Conservation (phyloP, 108 stramenopile genomes). For the Cyclotella atomus region DNA sequence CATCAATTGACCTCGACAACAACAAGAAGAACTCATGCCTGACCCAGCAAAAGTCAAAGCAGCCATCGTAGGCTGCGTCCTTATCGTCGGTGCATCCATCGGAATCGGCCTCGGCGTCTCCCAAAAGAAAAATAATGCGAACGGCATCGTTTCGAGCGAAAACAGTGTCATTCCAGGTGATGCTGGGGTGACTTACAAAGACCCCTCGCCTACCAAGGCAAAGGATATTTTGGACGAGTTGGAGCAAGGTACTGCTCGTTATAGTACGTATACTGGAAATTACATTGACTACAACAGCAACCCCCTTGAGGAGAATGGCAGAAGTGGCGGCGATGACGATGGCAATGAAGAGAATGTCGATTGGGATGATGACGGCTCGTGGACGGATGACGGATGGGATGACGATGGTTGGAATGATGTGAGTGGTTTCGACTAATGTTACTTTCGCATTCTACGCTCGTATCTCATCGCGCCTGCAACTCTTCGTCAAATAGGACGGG, state of each 20-base stretch:
- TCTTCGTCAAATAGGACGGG: constrained; percentile 8
- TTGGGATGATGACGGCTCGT: background rate
- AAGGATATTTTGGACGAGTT: constrained; percentile 21
- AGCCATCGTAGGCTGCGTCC: constrained; percentile 6
- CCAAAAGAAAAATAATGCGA: background rate
- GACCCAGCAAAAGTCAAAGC: constrained; percentile 1
- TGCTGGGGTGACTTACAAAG: background rate
- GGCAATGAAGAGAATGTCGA: background rate
- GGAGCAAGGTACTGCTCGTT: constrained; percentile 4
- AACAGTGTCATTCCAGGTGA: background rate
- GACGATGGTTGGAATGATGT: constrained; percentile 18
- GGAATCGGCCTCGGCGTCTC: constrained; percentile 8
- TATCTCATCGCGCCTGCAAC: too few relatives aligned
- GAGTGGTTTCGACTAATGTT: background rate
- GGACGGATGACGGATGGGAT: constrained; percentile 11
- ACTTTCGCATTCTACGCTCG: background rate
- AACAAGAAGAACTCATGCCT: background rate
- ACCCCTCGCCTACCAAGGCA: background rate
- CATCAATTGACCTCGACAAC: background rate
- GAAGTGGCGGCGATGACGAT: background rate
- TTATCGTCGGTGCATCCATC: constrained; percentile 12
- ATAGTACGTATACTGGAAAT: background rate
- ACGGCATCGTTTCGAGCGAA: background rate
- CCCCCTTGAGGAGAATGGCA: background rate
- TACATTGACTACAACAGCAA: constrained; percentile 7